Evolutionary conservation across 768 basidiomycete genomes (phyloP), one percentile per base, ranked within the genome.

Genomic region (Lactarius quietus): DNA sequence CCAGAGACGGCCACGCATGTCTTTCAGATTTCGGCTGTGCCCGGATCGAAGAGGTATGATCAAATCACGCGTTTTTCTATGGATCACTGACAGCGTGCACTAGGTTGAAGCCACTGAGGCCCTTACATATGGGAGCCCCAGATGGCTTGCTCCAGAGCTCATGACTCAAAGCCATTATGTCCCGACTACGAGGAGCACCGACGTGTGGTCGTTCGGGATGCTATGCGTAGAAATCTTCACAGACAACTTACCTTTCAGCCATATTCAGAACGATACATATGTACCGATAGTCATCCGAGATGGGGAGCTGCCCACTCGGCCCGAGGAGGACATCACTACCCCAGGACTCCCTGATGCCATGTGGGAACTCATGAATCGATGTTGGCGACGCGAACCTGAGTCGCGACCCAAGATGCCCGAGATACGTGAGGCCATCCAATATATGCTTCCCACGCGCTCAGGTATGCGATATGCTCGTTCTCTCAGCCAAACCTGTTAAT

Each of bases 181-280:
- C 10, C 56, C 48, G n/a, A 69, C 55, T n/a, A 54, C 60, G 28
- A 78, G 74, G 17, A 68, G 76, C 52, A 80, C 79, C 6, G 81
- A 83, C 68, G 75, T 82, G 9, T 83, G 83, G 83, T 79, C 79
- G 35, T 81, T 82, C 66, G 81, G 75, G 14, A 82, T 83, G 78
- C 70, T 80, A 6, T 79, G 78, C 63, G 72, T 81, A 48, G 83
- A 84, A 70, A 57, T 84, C 26, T 74, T 82, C 59, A 80, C 79
- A 23, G 80, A 79, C 2, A 71, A 79, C 26, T 72, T 72, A 31
- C 81, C 82, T 9, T 82, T 75, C 71, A 68, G 66, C 48, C 70
- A 74, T 45, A 71, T 77, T 26, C 55, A 64, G 29, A 71, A 73
- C 33, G 77, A 80, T 61, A 71, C 74, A 18, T 72, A 70, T 10